Conservation (phyloP, 441 rosid species). For the Euphorbia celastroides region DNA sequence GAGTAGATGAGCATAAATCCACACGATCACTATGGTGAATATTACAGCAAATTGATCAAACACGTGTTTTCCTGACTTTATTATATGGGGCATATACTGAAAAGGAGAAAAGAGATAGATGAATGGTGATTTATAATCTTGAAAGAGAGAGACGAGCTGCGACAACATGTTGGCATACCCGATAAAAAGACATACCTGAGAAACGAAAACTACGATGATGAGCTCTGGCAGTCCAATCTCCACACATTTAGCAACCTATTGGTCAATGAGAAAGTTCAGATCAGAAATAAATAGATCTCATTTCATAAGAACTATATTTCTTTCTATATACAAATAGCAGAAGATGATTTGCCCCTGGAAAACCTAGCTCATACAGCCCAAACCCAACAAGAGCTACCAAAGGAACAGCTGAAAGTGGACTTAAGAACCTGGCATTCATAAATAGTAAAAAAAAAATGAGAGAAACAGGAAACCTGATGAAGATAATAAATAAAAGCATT, state of each 20-base stretch:
- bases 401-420: conserved; percentile 75
- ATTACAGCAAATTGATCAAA: conserved; percentile 82
- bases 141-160: conserved; percentile 4
- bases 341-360: conserved; percentile 51
- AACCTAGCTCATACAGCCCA: conserved; percentile 60
- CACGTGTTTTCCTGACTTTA: conserved; percentile 44
- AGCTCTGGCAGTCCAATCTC: conserved; percentile 85
- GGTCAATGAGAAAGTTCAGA: conserved; percentile 12
- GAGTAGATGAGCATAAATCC: conserved; percentile 88
- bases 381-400: conserved; percentile 73
- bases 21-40: conserved; percentile 67
- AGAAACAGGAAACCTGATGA: conserved; percentile 35
- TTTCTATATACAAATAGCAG: not conserved
- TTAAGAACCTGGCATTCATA: conserved; percentile 45
- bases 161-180: not conserved
- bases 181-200: conserved; percentile 56
- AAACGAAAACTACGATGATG: conserved; percentile 47
- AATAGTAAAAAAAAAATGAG: conserved; percentile 14
- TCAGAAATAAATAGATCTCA: conserved; percentile 6
- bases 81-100: conserved; percentile 84
- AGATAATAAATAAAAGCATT: no score
- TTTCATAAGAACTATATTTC: not conserved
- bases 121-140: conserved; percentile 1
- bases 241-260: conserved; percentile 70
- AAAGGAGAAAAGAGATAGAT: conserved; percentile 22